Evolutionary conservation across 306 rosid species (phyloP).

Genomic region (Citrullus amarus): DNA sequence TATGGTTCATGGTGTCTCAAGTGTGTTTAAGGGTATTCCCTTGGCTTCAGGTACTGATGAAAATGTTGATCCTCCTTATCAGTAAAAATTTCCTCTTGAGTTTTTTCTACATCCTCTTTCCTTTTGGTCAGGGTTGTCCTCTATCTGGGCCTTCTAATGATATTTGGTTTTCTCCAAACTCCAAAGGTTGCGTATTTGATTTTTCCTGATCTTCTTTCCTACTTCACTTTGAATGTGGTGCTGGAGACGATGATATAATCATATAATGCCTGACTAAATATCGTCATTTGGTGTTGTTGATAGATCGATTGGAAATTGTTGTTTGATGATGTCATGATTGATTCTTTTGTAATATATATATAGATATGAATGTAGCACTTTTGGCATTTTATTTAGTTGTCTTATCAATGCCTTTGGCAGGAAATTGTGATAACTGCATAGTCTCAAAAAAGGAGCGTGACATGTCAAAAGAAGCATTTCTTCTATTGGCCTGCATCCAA

Average conservation of each 20-base stretch:
- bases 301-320: neutral
- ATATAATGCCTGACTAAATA: neutral
- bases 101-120: neutral
- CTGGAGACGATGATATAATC: neutral
- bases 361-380: neutral
- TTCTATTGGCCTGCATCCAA: conserved; percentile 74
- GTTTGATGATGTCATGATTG: neutral
- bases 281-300: neutral
- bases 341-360: neutral
- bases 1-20: neutral
- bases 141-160: neutral
- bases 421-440: conserved; percentile 78
- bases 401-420: conserved; percentile 17
- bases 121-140: neutral
- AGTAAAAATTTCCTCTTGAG: neutral
- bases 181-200: neutral
- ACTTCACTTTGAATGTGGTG: neutral
- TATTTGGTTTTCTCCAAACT: neutral
- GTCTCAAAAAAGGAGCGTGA: conserved; percentile 49
- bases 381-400: neutral
- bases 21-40: neutral
- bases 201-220: neutral
- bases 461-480: conserved; percentile 81
- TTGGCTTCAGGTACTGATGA: neutral
- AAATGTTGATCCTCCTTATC: neutral